Percentiles rank a stretch among this genome's conserved stretches.
Conservation (phyloP, 2,329 filamentous ascomycete genomes). For the Penicillium sp. region DNA sequence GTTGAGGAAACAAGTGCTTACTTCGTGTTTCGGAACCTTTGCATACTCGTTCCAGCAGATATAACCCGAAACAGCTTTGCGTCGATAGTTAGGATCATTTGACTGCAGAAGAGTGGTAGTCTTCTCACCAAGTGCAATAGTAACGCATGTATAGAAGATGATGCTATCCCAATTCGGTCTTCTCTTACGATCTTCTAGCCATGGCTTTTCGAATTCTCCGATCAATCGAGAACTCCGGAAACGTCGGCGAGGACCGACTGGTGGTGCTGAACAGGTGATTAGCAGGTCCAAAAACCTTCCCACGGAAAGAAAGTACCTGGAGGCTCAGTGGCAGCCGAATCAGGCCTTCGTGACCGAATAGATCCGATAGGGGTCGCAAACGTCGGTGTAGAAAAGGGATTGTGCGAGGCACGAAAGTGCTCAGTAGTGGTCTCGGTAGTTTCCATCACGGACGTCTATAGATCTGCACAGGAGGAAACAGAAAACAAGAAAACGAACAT, state of each 20-base stretch:
- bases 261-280: not conserved
- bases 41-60: slow-evolving; percentile 31
- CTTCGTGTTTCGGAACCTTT: slow-evolving; percentile 12
- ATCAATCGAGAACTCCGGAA: slow-evolving; percentile 13
- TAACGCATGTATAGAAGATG: slow-evolving; percentile 13
- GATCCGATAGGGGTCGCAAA: slow-evolving; percentile 4
- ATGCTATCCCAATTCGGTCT: slow-evolving; percentile 12
- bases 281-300: not conserved
- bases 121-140: slow-evolving; percentile 28
- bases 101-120: not conserved
- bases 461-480: not conserved
- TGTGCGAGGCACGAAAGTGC: not conserved
- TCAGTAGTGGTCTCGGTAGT: not conserved
- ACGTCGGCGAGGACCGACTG: slow-evolving; percentile 5
- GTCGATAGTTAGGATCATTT: not conserved
- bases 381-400: slow-evolving; percentile 1
- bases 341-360: slow-evolving; percentile 5
- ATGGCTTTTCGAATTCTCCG: slow-evolving; percentile 14
- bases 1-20: not conserved
- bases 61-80: slow-evolving; percentile 25
- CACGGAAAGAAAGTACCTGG: not conserved
- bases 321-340: not conserved
- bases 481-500: not conserved
- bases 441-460: not conserved
- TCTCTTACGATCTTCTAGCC: slow-evolving; percentile 8